Percentiles rank a stretch among this genome's conserved stretches.
phyloP scores from a whole-genome alignment of 2,329 filamentous ascomycete species.

The Diaporthe velutina region DNA sequence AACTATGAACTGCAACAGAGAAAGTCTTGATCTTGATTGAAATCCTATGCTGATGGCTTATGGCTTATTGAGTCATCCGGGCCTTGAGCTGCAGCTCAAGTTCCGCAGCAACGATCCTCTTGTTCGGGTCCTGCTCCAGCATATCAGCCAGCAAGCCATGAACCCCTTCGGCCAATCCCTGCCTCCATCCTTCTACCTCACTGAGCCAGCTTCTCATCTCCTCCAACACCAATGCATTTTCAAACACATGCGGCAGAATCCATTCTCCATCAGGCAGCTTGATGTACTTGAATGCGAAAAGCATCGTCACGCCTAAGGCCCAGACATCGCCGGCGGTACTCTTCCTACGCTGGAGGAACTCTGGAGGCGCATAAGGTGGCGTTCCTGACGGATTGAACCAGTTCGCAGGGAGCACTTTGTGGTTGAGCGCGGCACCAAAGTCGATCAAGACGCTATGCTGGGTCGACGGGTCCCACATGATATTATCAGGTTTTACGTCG shows the following conservation, averaged over 20 bases:
- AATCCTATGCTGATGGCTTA: fast-evolving
- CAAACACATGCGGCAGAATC: conserved; percentile 36
- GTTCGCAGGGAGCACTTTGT: background rate
- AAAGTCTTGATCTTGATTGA: background rate
- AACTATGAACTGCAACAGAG: background rate
- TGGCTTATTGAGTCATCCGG: background rate
- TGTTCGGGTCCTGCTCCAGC: conserved; percentile 3
- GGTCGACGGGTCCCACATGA: conserved; percentile 30
- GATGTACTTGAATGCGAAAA: conserved; percentile 35
- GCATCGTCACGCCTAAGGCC: conserved; percentile 40
- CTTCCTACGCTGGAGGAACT: conserved; percentile 36
- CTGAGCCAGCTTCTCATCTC: conserved; percentile 16
- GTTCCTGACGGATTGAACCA: conserved; percentile 40
- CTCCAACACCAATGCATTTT: background rate
- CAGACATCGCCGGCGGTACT: conserved; percentile 37
- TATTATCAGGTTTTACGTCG: conserved; percentile 41
- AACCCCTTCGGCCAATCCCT: background rate
- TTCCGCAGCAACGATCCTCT: background rate
- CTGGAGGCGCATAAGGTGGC: conserved; percentile 38
- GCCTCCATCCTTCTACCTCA: conserved; percentile 3
- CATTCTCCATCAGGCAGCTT: conserved; percentile 38
- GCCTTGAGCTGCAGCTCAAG: background rate
- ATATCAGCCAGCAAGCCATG: background rate
- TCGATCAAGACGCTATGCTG: conserved; percentile 37
- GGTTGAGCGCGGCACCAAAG: conserved; percentile 39